Evolutionary conservation across 2,329 filamentous ascomycete species (phyloP), one percentile per base, ranked within the genome.

Genomic region (Bipolaris cookei): DNA sequence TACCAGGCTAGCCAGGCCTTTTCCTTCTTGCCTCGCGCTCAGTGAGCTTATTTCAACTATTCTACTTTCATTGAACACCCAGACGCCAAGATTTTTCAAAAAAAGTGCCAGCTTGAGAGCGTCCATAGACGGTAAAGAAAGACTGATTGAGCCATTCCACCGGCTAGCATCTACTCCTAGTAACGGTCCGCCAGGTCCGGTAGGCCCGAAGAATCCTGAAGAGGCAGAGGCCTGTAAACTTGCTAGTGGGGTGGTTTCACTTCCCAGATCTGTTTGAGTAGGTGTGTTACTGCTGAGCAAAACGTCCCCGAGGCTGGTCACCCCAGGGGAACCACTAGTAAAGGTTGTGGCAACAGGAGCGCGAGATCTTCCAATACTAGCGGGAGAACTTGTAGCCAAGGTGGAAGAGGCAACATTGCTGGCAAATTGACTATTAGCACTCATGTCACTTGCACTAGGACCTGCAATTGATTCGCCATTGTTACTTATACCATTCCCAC

Each of bases 21-120:
- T 14, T 25, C 28, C 20, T 21, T 49, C 46, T n/a, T n/a, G 11
- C n/a, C 46, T 23, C 28, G 18, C 13, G 3, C 25, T 35, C 6
- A 34, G 8, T 13, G 28, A 32, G n/a, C 32, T 42, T 18, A 28
- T 23, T 8, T 14, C 35, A 20, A 45, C 18, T 41, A 46, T 23
- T 38, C 20, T 50, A 30, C 52, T 50, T 21, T 28, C 18, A 28
- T 56, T 50, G 14, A 56, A 49, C 13, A 56, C 28, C 20, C 25
- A 49, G 11, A 45, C 53, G n/a, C 41, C 53, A 18, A 50, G 25
- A 38, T 56, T 56, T 41, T 56, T 56, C 37, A 56, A 13, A 32
- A 56, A 50, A 6, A 50, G 53, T 13, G 53, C 45, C 37, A 56
- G 25, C 28, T 56, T 46, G 6, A 50, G 46, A 5, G 45, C 45